Base-by-base conservation (phyloP, 1,284 basidiomycete genomes). In the Microstroma glucosiphilum region DNA sequence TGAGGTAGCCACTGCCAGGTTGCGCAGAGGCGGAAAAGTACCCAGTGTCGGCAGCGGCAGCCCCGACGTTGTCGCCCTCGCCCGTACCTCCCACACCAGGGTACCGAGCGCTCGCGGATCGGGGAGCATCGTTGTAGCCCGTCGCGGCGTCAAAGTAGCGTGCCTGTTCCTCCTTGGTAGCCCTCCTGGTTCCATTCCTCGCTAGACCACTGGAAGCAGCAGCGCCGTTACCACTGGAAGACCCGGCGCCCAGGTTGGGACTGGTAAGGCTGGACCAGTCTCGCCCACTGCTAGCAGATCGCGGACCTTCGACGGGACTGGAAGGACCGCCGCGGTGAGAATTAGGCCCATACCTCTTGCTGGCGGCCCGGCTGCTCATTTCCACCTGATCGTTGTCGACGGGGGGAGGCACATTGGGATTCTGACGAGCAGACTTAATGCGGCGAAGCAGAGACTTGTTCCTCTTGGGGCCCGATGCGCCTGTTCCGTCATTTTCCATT, bases 391-490 rank as follows among this genome's bases (percentile, higher is more conserved):
- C 9, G 17, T 63, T 68, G 15, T 66, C 68, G 41, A 67, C 66
- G 30, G 67, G 67, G n/a, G 72, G 60, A 11, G 72, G 72, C 12
- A 73, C 72, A 57, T 73, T 73, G 60, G 66, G 66, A 60, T 72
- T 67, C 53, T 73, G 68, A 63, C 65, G 58, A 15, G 65, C 65
- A n/a, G 15, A 68, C 60, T 69, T 69, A 40, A 75, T 73, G 21
- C 71, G 62, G 62, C 73, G 73, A 61, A 75, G 67, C 54, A 75
- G 65, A 58, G 66, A 68, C 66, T 75, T 75, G 64, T 58, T 69
- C 43, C 73, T 67, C 60, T 69, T 73, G 37, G 71, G 71, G 17
- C 43, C 69, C 15, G 65, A 62, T 23, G 60, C 46, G 8, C 46
- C 53, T 17, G 48, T 8, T 3, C 37, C 30, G 21, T 56, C 51